Percentiles rank a stretch among this genome's conserved stretches.
These are phyloP conservation scores for Sporothrix variecibatus DNA, from an alignment of 2,329 filamentous ascomycete species.

Conservation along the genomic window DNA sequence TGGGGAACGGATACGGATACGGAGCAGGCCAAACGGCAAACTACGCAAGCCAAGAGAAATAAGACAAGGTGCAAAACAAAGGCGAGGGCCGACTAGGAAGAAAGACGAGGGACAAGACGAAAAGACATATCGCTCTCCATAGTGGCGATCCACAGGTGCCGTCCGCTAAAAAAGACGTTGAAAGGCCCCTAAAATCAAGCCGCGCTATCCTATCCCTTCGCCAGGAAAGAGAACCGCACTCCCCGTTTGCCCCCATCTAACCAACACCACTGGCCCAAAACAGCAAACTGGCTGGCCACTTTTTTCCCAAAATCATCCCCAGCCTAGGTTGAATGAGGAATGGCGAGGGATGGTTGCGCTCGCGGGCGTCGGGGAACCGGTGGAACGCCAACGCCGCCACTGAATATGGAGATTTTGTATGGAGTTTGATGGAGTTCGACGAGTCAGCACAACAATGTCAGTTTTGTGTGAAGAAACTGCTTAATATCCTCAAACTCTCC, in stretches of 20 bases:
- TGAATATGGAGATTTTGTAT: background rate
- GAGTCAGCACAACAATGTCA: background rate
- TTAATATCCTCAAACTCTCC: background rate
- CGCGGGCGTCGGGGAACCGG: constrained; percentile 4
- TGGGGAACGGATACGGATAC: constrained; percentile 1
- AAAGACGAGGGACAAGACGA: background rate
- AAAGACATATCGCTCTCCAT: background rate
- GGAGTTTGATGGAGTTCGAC: too few relatives aligned
- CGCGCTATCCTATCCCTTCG: background rate
- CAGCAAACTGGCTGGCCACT: too few relatives aligned
- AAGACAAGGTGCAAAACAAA: background rate
- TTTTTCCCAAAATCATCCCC: too few relatives aligned
- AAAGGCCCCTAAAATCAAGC: background rate
- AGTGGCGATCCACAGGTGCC: background rate
- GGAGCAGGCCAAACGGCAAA: background rate
- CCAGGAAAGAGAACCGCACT: background rate
- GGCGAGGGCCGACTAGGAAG: background rate
- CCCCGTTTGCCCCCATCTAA: background rate
- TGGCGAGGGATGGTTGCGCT: background rate
- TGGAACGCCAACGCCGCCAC: constrained; percentile 4
- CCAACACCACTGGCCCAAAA: background rate
- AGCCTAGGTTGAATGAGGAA: background rate
- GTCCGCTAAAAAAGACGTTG: background rate
- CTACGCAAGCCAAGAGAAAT: background rate
- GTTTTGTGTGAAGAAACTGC: background rate